These are phyloP conservation scores for Platanthera zijinensis DNA, from an alignment of 106 monocot species.

Conservation along the genomic window DNA sequence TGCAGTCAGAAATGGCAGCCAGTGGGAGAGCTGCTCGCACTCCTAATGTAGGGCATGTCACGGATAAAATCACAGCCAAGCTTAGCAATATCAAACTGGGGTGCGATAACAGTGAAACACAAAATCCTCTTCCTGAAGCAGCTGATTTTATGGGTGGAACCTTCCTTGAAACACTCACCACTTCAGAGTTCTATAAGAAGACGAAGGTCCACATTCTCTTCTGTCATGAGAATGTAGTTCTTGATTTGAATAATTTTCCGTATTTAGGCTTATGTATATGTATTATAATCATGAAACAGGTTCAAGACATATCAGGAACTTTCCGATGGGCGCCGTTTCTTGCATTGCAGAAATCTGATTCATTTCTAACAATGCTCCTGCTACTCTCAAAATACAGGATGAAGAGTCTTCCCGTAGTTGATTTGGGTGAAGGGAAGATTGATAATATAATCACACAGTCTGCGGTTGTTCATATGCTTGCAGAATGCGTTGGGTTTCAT, in stretches of 20 bases:
- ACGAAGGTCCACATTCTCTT: conserved; percentile 32
- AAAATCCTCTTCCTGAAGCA: conserved; percentile 13
- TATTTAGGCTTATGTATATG: neutral
- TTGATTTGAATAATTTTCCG: neutral
- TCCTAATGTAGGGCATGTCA: neutral
- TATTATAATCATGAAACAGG: conserved; percentile 19
- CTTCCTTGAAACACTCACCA: conserved; percentile 46
- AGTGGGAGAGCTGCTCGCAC: conserved; percentile 11
- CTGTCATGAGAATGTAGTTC: neutral
- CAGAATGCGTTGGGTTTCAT: conserved; percentile 70
- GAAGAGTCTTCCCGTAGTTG: conserved; percentile 85
- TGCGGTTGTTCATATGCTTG: conserved; percentile 74
- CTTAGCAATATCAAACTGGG: conserved; percentile 28
- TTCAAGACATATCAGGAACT: conserved; percentile 67
- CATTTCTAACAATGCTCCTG: conserved; percentile 76
- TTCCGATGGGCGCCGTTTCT: conserved; percentile 94
- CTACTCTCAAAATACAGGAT: conserved; percentile 79
- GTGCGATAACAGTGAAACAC: neutral
- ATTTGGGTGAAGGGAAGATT: conserved; percentile 73
- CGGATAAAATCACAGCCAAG: conserved; percentile 24
- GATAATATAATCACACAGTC: conserved; percentile 76
- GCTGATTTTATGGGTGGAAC: conserved; percentile 38
- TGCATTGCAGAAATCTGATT: conserved; percentile 66
- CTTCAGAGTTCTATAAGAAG: conserved; percentile 69
- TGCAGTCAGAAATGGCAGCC: conserved; percentile 57